phyloP scores from a whole-genome alignment of 2,329 filamentous ascomycete genomes.

The Monilinia vaccinii-corymbosi region DNA sequence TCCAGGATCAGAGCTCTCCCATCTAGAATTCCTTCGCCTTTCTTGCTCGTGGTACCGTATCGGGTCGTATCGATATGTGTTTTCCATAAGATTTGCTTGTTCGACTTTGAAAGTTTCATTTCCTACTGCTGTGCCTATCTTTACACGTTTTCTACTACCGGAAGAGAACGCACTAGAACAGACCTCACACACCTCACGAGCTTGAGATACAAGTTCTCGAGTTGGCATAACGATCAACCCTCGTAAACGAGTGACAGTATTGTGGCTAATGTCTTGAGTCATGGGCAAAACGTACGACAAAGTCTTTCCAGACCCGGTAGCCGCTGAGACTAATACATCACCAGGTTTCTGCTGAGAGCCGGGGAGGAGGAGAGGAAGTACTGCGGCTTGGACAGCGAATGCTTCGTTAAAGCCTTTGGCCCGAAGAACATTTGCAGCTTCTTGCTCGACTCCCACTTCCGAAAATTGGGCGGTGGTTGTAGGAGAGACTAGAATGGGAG shows the following conservation, averaged over 20 bases:
- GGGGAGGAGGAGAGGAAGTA: constrained; percentile 71
- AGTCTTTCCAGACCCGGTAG: constrained; percentile 94
- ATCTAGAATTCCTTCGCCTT: constrained; percentile 34
- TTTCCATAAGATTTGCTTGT: constrained; percentile 51
- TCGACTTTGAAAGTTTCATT: constrained; percentile 64
- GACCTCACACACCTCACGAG: constrained; percentile 65
- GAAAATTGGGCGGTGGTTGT: constrained; percentile 52
- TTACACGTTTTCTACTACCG: constrained; percentile 54
- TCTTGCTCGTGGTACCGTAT: constrained; percentile 41
- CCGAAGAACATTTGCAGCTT: constrained; percentile 52
- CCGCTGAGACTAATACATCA: constrained; percentile 83
- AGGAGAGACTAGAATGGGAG: constrained; percentile 60
- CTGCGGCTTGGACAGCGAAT: constrained; percentile 69
- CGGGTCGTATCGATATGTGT: constrained; percentile 61
- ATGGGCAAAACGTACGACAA: constrained; percentile 84
- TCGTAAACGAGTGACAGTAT: constrained; percentile 56
- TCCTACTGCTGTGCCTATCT: constrained; percentile 74
- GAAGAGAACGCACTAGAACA: constrained; percentile 56
- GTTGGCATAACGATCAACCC: constrained; percentile 86
- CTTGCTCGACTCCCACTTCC: constrained; percentile 52
- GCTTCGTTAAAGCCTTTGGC: constrained; percentile 62
- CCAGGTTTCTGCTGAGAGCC: constrained; percentile 52
- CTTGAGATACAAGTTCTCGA: constrained; percentile 81
- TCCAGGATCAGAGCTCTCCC: constrained; percentile 38
- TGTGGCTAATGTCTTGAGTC: constrained; percentile 62